Evolutionary conservation across 768 basidiomycete species (phyloP), one percentile per base, ranked within the genome.

Genomic region (Tremella fuciformis): DNA sequence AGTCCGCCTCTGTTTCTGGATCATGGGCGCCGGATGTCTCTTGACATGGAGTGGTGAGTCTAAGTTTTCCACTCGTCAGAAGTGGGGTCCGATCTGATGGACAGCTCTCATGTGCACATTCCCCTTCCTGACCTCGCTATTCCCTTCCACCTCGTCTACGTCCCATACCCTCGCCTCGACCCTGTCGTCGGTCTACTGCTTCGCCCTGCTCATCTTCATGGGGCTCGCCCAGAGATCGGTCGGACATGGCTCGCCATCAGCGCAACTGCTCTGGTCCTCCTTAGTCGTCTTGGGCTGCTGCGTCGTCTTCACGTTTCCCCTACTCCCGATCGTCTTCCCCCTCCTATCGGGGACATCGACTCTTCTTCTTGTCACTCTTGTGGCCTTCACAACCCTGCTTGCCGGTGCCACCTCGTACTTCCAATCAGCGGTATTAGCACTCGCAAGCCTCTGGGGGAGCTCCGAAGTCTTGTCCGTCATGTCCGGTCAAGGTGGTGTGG

Each of bases 1-100:
- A 53, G 69, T 70, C 2, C 71, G 71, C 53, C 67, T 67, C 55
- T 60, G 58, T 55, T 77, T 77, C 57, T 77, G 76, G 76, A 55
- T 87, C 21, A 76, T 92, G 16, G 90, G 91, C 2, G 86, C 86
- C 57, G 87, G 88, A 18, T 83, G 87, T 2, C 81, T 96, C 7
- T 77, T 96, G 16, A 86, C 89, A 25, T 96, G 91, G 91, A 94
- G 92, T 71, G 90, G 91, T 91, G 74, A 71, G 82, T 67, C 9
- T 41, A 25, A 41, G 50, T 7, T 21, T 38, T 50, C n/a, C 13
- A 3, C 24, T 25, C 2, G 15, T 22, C 48, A 9, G 44, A 41
- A n/a, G 11, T 6, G n/a, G 18, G 4, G 11, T 29, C 18, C 7
- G 16, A 34, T 26, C 59, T 59, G 22, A 49, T 38, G 21, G n/a